These are phyloP conservation scores for Erythrobasidium yunnanense DNA, from an alignment of 768 basidiomycete genomes.

Conservation along the genomic window DNA sequence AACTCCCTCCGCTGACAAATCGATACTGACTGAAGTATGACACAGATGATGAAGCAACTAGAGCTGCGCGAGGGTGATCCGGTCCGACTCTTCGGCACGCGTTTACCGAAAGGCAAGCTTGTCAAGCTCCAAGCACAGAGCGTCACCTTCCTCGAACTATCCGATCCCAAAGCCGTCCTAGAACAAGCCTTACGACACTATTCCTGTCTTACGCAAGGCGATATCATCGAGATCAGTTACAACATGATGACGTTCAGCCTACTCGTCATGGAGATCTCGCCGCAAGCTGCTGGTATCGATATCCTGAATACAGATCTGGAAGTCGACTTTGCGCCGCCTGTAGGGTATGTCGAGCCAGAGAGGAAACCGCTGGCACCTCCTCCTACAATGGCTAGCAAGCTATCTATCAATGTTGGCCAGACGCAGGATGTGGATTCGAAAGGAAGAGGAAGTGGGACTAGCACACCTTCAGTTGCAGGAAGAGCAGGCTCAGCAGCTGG, in stretches of 20 bases:
- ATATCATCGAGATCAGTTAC: conserved; percentile 96
- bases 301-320: conserved; percentile 93
- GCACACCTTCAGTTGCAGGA: background rate
- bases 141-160: conserved; percentile 88
- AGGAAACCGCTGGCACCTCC: conserved; percentile 57
- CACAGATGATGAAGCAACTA: conserved; percentile 87
- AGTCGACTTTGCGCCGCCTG: conserved; percentile 86
- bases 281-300: conserved; percentile 75
- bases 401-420: conserved; percentile 65
- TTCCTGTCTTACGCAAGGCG: conserved; percentile 79
- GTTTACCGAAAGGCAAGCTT: conserved; percentile 81
- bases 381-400: conserved; percentile 87
- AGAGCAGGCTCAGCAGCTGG: too few species aligned
- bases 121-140: conserved; percentile 95
- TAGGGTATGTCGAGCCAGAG: conserved; percentile 79
- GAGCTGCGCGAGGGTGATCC: conserved; percentile 88
- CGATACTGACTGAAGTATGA: background rate
- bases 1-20: background rate
- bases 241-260: conserved; percentile 91
- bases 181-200: conserved; percentile 93
- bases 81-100: conserved; percentile 77
- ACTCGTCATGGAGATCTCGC: conserved; percentile 83
- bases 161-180: conserved; percentile 95
- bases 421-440: conserved; percentile 19
- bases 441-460: conserved; percentile 10